Conservation (phyloP, 768 basidiomycete genomes). For the Mycena indigotica region DNA sequence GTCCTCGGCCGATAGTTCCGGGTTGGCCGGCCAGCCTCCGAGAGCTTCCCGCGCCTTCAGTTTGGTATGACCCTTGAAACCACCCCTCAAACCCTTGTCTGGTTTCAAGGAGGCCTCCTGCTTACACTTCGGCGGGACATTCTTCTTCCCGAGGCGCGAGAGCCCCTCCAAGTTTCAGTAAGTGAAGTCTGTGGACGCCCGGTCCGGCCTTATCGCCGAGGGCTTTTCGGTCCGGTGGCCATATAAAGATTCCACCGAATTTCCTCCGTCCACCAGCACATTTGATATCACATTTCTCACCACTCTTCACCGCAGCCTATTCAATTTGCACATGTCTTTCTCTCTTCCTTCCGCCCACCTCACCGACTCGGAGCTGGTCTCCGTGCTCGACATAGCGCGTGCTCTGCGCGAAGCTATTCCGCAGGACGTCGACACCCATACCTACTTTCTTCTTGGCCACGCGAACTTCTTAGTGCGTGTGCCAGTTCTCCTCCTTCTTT, state of each 20-base stretch:
- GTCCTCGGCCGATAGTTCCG: too few species aligned
- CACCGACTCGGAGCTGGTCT: neutral
- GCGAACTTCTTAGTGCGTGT: neutral
- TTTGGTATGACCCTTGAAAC: too few species aligned
- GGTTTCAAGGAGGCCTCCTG: too few species aligned
- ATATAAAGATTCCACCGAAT: neutral
- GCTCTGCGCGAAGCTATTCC: neutral
- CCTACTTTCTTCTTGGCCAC: neutral
- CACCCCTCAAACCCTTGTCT: too few species aligned
- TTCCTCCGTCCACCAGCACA: neutral
- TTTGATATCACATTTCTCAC: neutral
- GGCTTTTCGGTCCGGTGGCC: too few species aligned
- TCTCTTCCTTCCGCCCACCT: neutral
- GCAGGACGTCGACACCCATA: neutral
- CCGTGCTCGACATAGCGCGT: neutral
- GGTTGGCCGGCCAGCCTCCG: too few species aligned
- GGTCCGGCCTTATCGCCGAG: too few species aligned
- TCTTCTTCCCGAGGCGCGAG: too few species aligned
- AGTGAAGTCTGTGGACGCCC: too few species aligned
- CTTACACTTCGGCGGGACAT: too few species aligned
- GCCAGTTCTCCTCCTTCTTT: neutral
- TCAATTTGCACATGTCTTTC: neutral
- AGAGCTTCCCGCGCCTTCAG: too few species aligned
- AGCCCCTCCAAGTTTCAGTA: too few species aligned
- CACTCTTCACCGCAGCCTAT: neutral